Evolutionary conservation across 2,329 filamentous ascomycete species (phyloP).

Genomic region (Ceratocystis cacaofunesta): DNA sequence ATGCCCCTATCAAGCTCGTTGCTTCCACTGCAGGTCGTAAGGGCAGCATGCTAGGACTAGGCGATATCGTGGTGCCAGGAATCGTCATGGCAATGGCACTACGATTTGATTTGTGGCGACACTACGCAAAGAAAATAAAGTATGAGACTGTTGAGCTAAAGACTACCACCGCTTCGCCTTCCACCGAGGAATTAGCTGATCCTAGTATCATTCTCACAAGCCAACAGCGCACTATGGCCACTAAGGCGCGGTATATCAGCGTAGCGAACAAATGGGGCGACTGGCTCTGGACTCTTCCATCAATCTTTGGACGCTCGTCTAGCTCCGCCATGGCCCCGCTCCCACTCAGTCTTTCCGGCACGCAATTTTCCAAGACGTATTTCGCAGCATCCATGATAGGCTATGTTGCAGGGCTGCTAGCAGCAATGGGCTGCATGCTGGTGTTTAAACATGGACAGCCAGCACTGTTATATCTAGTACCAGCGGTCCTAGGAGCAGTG

Average conservation of each 20-base stretch:
- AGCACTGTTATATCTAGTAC: constrained; percentile 82
- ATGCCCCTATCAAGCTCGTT: constrained; percentile 84
- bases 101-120: constrained; percentile 77
- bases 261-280: constrained; percentile 70
- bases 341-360: constrained; percentile 1
- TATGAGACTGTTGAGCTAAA: constrained; percentile 21
- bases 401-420: constrained; percentile 63
- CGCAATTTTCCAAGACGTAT: constrained; percentile 63
- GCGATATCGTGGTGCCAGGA: constrained; percentile 86
- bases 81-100: constrained; percentile 79
- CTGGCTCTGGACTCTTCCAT: constrained; percentile 53
- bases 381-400: constrained; percentile 65
- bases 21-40: constrained; percentile 56
- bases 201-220: constrained; percentile 20
- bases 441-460: constrained; percentile 73
- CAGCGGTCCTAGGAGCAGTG: constrained; percentile 59
- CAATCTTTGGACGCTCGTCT: constrained; percentile 17
- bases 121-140: constrained; percentile 56
- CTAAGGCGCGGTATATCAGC: constrained; percentile 39
- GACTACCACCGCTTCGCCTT: background rate
- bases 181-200: too few species aligned
- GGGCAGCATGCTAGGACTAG: constrained; percentile 70
- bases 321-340: background rate
- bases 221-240: constrained; percentile 26
- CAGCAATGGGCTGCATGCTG: constrained; percentile 62